Base-by-base conservation (phyloP, 2,329 filamentous ascomycete genomes). In the Cladosporium sp. region DNA sequence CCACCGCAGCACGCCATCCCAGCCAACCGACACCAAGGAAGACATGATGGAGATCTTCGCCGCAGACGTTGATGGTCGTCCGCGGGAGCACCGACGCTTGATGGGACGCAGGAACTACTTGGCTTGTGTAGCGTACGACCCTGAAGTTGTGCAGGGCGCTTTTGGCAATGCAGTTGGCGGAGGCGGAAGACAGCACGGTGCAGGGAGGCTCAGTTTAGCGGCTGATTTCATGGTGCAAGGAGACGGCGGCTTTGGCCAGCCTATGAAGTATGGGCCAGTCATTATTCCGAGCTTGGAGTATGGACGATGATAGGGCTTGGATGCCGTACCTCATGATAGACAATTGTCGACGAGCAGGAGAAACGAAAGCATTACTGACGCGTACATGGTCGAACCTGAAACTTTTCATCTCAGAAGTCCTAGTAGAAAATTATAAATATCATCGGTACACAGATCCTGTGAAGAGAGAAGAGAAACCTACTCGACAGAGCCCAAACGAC, bases 1-100 rank as follows among this genome's bases (percentile, higher is more conserved):
- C n/a, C 84, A 87, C 65, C 80, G 84, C 63, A 83, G 79, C 60
- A 81, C 82, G 1, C 60, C 66, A 43, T 58, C 56, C 22, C 40
- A 47, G 12, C 87, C 88, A 1, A 88, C 87, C 1, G 94, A 99
- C 73, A 99, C 94, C 49, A 97, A 99, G 75, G 94, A 99, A 74
- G 94, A 99, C 76, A 99, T 99, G 94, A 96, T 99, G 89, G 94
- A 99, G 78, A 95, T 99, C 65, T 99, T 99, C 82, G 91, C 94
- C 69, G 90, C 88, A 7, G 94, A 99, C 67, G 91, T 94, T 15
- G 90, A 88, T 56, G 93, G 94, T n/a, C 80, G 85, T 37, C 80
- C 86, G 0, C 83, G 92, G 49, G 93, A 97, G 73, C 81, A 92
- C 70, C 92, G 92, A 77, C 89, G 93, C 70, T 83, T 99, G 54